Percentiles rank a stretch among this genome's conserved stretches.
phyloP scores from a whole-genome alignment of 2,329 filamentous ascomycete genomes.

The Rhynchosporium agropyri region DNA sequence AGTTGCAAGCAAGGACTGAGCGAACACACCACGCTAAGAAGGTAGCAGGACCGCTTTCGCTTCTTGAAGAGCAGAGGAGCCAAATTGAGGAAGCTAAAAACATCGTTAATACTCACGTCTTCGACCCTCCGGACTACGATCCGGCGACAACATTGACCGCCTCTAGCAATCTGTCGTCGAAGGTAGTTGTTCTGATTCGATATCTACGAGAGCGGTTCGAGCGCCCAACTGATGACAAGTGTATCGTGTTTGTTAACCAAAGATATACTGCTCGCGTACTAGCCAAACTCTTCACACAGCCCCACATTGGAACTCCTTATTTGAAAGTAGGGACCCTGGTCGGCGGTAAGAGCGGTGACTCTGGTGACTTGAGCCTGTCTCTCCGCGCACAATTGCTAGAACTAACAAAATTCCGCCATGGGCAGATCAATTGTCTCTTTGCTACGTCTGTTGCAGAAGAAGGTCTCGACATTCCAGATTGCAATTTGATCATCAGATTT shows the following conservation, averaged over 20 bases:
- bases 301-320: slow-evolving; percentile 57
- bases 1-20: slow-evolving; percentile 60
- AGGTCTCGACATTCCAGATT: slow-evolving; percentile 68
- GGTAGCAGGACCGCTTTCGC: slow-evolving; percentile 39
- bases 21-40: slow-evolving; percentile 43
- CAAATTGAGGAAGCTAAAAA: slow-evolving; percentile 61
- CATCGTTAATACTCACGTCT: slow-evolving; percentile 56
- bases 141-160: slow-evolving; percentile 18
- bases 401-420: slow-evolving; percentile 65
- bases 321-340: slow-evolving; percentile 67
- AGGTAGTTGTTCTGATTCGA: slow-evolving; percentile 65
- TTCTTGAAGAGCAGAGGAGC: slow-evolving; percentile 55
- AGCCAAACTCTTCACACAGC: slow-evolving; percentile 63
- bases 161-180: slow-evolving; percentile 62
- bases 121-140: slow-evolving; percentile 45
- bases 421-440: slow-evolving; percentile 64
- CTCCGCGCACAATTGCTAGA: slow-evolving; percentile 74
- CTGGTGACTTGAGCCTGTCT: slow-evolving; percentile 60
- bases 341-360: slow-evolving; percentile 55
- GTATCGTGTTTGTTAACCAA: slow-evolving; percentile 86
- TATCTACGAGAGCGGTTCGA: slow-evolving; percentile 67
- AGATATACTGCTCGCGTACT: slow-evolving; percentile 77
- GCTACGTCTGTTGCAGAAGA: slow-evolving; percentile 70
- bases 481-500: slow-evolving; percentile 72
- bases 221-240: slow-evolving; percentile 60